Percentiles rank a stretch among this genome's conserved stretches.
Evolutionary conservation across 192 early-diverging fungal genomes (phyloP).

Genomic region (Entomortierella lignicola): DNA sequence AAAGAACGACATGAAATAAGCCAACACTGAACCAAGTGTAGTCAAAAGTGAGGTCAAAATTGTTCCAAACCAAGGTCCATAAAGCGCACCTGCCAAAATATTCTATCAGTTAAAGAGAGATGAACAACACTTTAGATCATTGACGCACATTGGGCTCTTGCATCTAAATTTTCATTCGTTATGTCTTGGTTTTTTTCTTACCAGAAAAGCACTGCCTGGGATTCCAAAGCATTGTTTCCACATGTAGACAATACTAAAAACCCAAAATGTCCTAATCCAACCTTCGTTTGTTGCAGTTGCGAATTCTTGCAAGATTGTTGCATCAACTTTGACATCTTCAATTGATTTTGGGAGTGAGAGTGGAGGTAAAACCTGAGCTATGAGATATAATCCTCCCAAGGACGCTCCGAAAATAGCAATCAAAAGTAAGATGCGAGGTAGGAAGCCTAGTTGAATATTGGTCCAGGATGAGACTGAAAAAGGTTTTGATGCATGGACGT

Average conservation of each 20-base stretch:
- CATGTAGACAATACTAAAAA: slow-evolving; percentile 61
- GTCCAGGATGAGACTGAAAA: slow-evolving; percentile 10
- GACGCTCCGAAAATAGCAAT: slow-evolving; percentile 37
- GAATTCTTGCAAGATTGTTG: slow-evolving; percentile 58
- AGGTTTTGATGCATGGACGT: background rate
- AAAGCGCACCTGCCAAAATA: slow-evolving; percentile 54
- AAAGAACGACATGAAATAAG: slow-evolving; percentile 56
- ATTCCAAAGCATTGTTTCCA: slow-evolving; percentile 71
- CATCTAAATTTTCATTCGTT: background rate
- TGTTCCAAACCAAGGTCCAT: slow-evolving; percentile 53
- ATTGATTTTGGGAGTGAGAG: slow-evolving; percentile 61
- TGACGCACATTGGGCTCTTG: background rate
- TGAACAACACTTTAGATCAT: background rate
- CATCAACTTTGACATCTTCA: slow-evolving; percentile 59
- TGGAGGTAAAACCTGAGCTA: slow-evolving; percentile 46
- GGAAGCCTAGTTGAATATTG: slow-evolving; percentile 33
- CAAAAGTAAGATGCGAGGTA: slow-evolving; percentile 43
- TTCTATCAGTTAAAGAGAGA: slow-evolving; percentile 19
- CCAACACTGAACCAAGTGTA: slow-evolving; percentile 45
- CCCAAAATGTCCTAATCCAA: slow-evolving; percentile 52
- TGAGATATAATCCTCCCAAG: slow-evolving; percentile 34
- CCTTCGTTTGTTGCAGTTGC: slow-evolving; percentile 55
- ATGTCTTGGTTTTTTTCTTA: too few species aligned
- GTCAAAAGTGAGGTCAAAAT: slow-evolving; percentile 53
- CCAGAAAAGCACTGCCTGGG: slow-evolving; percentile 65